Base-by-base conservation (phyloP, 2,329 filamentous ascomycete species). In the Bipolaris zeicola region DNA sequence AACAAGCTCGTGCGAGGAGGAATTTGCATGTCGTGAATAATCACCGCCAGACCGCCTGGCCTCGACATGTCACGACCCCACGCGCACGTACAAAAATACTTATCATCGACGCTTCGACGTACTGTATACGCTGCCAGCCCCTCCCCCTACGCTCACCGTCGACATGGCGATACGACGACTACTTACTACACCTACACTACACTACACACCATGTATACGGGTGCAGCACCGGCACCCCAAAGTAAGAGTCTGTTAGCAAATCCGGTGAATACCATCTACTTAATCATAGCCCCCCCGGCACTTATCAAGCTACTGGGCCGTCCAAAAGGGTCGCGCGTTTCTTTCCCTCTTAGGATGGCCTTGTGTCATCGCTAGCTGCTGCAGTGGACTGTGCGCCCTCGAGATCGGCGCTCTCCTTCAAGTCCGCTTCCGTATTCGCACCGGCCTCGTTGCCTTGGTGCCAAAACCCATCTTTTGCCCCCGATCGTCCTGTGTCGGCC, bases 1-100 rank as follows among this genome's bases (percentile, higher is more conserved):
- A 43, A 26, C 34, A 41, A 39, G 50, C 54, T 57, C 44, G 54
- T 48, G 54, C 54, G 49, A 48, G 43, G 36, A 31, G 26, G 14
- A 42, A 18, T 47, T 31, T 56, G 48, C 48, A 39, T 42, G 33
- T 18, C 6, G 11, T 3, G 36, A 22, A 20, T 46, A 28, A 3
- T 42, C 14, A 22, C 8, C 22, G 39, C 44, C 33, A 38, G 7
- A 37, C 48, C 36, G 53, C 48, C 42, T n/a, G 31, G 42, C 22
- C 22, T 43, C 47, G 20, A 31, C 1, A 31, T 31, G 28, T 26
- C 34, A 41, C 47, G 42, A 47, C 45, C 16, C 53, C n/a, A 34
- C 28, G 37, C 11, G 3, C 5, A 20, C 20, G 22, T 24, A 43
- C 14, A 5, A 6, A 36, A 1, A 8, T n/a, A n/a, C 6, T 2